Percentiles rank a stretch among this genome's conserved stretches.
Conservation (phyloP, 495 filamentous ascomycete genomes). For the Corynascus novoguineensis region DNA sequence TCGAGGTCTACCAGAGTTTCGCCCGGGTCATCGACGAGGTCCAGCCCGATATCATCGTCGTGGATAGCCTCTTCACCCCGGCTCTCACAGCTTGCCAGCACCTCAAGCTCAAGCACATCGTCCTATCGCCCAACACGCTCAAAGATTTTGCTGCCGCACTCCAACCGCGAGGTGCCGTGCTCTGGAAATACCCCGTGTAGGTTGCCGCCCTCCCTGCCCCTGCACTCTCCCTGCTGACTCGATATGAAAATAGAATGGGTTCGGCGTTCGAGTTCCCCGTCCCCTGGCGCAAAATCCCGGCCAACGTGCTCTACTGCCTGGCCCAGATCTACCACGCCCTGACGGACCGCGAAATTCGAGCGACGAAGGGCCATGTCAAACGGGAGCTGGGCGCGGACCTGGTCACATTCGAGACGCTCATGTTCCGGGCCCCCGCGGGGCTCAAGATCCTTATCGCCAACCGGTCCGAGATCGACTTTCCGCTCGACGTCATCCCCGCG, state of each 20-base stretch:
- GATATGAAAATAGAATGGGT: constrained; percentile 9
- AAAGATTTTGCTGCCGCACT: constrained; percentile 22
- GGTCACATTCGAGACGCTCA: not conserved
- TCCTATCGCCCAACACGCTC: constrained; percentile 37
- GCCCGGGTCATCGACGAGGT: constrained; percentile 37
- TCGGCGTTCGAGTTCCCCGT: constrained; percentile 5
- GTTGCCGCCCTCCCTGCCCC: constrained; percentile 12
- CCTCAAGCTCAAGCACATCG: constrained; percentile 26
- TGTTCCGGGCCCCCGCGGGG: not conserved
- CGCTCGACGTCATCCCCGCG: constrained; percentile 29
- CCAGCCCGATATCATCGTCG: constrained; percentile 39
- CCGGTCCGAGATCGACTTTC: constrained; percentile 27
- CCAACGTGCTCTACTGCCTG: constrained; percentile 37
- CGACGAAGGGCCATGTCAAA: not conserved
- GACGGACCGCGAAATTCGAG: not conserved
- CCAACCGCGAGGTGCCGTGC: constrained; percentile 25
- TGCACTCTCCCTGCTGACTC: not conserved
- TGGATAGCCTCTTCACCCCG: constrained; percentile 44
- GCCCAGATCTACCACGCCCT: not conserved
- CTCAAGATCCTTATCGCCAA: constrained; percentile 25
- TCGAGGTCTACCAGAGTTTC: constrained; percentile 36
- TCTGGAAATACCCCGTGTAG: constrained; percentile 33
- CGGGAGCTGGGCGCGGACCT: not conserved
- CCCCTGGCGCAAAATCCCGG: constrained; percentile 32
- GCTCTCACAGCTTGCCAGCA: constrained; percentile 39